phyloP scores from a whole-genome alignment of 495 filamentous ascomycete species.

The Aspergillus campestris region DNA sequence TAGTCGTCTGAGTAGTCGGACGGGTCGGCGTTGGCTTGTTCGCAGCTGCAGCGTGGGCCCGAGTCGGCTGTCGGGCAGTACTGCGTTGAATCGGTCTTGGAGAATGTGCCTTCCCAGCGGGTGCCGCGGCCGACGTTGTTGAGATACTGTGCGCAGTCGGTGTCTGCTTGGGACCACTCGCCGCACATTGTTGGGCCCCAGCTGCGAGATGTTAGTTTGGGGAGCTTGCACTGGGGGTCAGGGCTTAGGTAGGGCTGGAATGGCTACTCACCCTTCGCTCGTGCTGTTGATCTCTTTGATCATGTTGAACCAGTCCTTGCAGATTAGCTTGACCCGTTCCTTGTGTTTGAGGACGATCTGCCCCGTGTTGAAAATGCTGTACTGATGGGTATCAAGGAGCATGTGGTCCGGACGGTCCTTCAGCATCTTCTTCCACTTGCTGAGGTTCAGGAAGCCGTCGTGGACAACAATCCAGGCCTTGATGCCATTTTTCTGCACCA shows the following conservation, averaged over 20 bases:
- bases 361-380: constrained; percentile 76
- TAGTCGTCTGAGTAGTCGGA: constrained; percentile 61
- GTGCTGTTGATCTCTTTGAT: constrained; percentile 59
- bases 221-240: constrained; percentile 1
- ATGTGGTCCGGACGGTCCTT: constrained; percentile 40
- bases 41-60: constrained; percentile 56
- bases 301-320: constrained; percentile 76
- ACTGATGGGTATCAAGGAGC: constrained; percentile 89
- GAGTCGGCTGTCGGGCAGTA: constrained; percentile 59
- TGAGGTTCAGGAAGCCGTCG: constrained; percentile 75
- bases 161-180: constrained; percentile 98
- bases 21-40: constrained; percentile 63
- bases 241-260: neutral
- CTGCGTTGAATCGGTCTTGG: constrained; percentile 51
- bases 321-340: constrained; percentile 74
- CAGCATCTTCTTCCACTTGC: constrained; percentile 69
- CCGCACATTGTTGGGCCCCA: constrained; percentile 97
- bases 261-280: constrained; percentile 50
- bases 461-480: constrained; percentile 62
- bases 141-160: constrained; percentile 80
- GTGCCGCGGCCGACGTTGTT: constrained; percentile 86
- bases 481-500: constrained; percentile 65
- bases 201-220: constrained; percentile 18
- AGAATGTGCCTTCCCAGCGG: constrained; percentile 80
- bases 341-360: constrained; percentile 67